Conservation (phyloP, 2,329 filamentous ascomycete genomes). For the Stagonosporopsis chrysanthemi region DNA sequence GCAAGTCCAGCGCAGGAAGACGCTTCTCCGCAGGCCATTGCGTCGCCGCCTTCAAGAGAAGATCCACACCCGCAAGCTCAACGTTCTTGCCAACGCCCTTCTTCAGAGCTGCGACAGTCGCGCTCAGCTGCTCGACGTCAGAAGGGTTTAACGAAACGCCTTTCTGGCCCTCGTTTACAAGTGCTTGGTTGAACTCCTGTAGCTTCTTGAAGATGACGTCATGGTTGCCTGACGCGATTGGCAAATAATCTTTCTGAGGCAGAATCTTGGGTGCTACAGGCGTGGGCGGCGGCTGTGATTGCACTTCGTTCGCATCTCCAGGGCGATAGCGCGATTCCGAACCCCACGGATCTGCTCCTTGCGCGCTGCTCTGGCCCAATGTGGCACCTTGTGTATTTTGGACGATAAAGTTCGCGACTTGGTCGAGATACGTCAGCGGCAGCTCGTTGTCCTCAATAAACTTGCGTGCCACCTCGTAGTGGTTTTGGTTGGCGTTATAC, state of each 20-base stretch:
- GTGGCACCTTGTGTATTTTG: slow-evolving; percentile 88
- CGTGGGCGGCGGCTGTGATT: slow-evolving; percentile 44
- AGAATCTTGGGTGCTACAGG: slow-evolving; percentile 65
- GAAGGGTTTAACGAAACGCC: slow-evolving; percentile 75
- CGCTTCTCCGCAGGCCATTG: slow-evolving; percentile 82
- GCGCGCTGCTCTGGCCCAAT: slow-evolving; percentile 66
- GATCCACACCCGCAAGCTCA: slow-evolving; percentile 63
- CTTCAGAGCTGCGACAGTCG: slow-evolving; percentile 71
- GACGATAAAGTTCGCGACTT: slow-evolving; percentile 90
- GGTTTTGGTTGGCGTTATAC: slow-evolving; percentile 90
- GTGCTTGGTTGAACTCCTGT: slow-evolving; percentile 73
- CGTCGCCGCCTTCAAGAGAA: slow-evolving; percentile 76
- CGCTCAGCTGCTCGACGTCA: slow-evolving; percentile 69
- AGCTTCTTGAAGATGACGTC: slow-evolving; percentile 79
- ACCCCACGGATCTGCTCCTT: slow-evolving; percentile 75
- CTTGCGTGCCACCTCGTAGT: slow-evolving; percentile 88
- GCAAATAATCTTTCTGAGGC: slow-evolving; percentile 81
- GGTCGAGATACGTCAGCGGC: slow-evolving; percentile 85
- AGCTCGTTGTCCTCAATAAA: slow-evolving; percentile 91
- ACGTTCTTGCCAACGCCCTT: slow-evolving; percentile 46
- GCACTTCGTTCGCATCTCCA: slow-evolving; percentile 61
- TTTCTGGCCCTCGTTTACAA: slow-evolving; percentile 75
- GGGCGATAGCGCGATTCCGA: slow-evolving; percentile 81
- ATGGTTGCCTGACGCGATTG: slow-evolving; percentile 75
- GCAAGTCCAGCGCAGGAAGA: slow-evolving; percentile 83